These are phyloP conservation scores for Colletotrichum euphorbiae DNA, from an alignment of 2,329 filamentous ascomycete genomes.

Conservation along the genomic window DNA sequence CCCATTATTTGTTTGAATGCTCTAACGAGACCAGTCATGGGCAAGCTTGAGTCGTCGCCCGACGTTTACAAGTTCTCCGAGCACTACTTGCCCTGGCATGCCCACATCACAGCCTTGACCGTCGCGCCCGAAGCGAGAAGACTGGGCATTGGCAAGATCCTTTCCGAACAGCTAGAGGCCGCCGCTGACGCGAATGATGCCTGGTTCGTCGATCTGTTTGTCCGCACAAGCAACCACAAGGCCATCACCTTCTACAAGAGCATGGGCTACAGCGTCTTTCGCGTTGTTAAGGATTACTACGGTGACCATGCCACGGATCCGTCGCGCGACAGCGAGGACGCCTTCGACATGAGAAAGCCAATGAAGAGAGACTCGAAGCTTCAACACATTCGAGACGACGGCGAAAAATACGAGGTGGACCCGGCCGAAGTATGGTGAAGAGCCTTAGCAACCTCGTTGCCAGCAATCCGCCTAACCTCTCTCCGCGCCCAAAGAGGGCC, in stretches of 20 bases:
- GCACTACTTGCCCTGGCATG: slow-evolving; percentile 99
- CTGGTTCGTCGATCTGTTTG: slow-evolving; percentile 97
- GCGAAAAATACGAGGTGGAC: slow-evolving; percentile 80
- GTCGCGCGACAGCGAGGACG: slow-evolving; percentile 79
- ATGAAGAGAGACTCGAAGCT: slow-evolving; percentile 82
- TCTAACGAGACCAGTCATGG: slow-evolving; percentile 77
- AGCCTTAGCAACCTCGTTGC: background rate
- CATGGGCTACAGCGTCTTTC: slow-evolving; percentile 92
- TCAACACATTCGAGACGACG: slow-evolving; percentile 83
- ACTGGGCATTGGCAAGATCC: slow-evolving; percentile 85
- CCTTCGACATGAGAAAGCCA: slow-evolving; percentile 96
- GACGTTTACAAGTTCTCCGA: slow-evolving; percentile 78
- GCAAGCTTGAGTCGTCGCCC: slow-evolving; percentile 91
- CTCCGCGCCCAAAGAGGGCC: background rate
- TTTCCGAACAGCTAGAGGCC: slow-evolving; percentile 85
- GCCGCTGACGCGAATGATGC: slow-evolving; percentile 84
- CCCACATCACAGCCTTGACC: slow-evolving; percentile 95
- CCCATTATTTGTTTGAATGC: slow-evolving; percentile 32
- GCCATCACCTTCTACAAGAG: slow-evolving; percentile 90
- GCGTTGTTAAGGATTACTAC: slow-evolving; percentile 92
- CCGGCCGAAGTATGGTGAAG: slow-evolving; percentile 87
- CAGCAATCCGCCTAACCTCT: background rate
- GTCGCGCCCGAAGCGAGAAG: slow-evolving; percentile 88
- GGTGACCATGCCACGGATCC: slow-evolving; percentile 81
- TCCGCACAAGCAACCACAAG: slow-evolving; percentile 86